A percentile compares a stretch with the other conserved stretches of the same genome.
These are phyloP conservation scores for Atalantia buxifolia DNA, from an alignment of 345 rosid genomes.

Conservation along the genomic window DNA sequence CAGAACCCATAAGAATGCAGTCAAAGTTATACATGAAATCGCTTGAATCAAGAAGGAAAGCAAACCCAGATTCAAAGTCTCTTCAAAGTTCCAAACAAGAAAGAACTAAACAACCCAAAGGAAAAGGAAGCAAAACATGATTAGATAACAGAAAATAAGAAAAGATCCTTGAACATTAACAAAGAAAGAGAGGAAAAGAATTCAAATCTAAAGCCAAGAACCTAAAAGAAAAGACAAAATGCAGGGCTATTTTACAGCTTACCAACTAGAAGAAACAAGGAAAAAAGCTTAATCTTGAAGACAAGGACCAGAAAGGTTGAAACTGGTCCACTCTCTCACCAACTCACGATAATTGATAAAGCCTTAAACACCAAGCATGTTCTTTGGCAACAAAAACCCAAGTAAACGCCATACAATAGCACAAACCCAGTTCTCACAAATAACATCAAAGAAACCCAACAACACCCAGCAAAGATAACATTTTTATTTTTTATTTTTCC, in stretches of 20 bases:
- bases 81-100: conserved; percentile 1
- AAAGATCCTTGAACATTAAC: conserved; percentile 12
- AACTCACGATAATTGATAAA: conserved; percentile 42
- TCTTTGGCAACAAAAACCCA: background rate
- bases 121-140: conserved; percentile 9
- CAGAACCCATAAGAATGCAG: background rate
- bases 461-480: background rate
- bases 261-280: conserved; percentile 42
- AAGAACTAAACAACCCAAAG: conserved; percentile 1
- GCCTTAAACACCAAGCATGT: conserved; percentile 28
- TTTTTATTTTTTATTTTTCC: background rate
- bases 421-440: conserved; percentile 17
- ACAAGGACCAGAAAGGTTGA: conserved; percentile 23
- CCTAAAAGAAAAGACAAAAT: conserved; percentile 35
- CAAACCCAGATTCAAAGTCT: conserved; percentile 4
- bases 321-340: conserved; percentile 53
- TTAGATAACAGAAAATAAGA: background rate
- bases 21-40: background rate
- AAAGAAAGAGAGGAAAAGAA: conserved; percentile 4
- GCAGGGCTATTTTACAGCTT: conserved; percentile 46
- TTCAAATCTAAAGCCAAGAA: conserved; percentile 28
- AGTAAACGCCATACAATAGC: conserved; percentile 26
- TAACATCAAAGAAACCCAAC: background rate
- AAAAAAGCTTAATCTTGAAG: conserved; percentile 46
- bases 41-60: conserved; percentile 11